Conservation (phyloP, 176 grass and related monocot genomes). For the Avena eriantha region DNA sequence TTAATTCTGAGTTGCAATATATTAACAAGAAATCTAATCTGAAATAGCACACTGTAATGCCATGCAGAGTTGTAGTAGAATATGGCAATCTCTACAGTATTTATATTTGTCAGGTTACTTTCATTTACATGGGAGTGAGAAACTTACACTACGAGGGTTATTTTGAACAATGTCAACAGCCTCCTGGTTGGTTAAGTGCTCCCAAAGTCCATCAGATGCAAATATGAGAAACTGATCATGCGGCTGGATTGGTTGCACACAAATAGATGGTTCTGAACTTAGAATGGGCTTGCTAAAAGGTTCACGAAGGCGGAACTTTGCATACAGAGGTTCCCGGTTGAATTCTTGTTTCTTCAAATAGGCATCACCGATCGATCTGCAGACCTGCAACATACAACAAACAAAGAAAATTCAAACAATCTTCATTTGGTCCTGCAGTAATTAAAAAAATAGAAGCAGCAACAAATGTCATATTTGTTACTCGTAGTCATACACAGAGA, state of each 20-base stretch:
- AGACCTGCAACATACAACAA: constrained; percentile 62
- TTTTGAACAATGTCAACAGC: constrained; percentile 92
- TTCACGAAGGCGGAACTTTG: constrained; percentile 80
- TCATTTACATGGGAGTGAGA: constrained; percentile 1
- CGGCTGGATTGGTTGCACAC: constrained; percentile 64
- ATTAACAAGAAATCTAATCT: neutral
- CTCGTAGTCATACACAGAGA: constrained; percentile 23
- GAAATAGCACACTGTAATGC: neutral
- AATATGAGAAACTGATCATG: constrained; percentile 94
- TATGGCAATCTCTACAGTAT: neutral
- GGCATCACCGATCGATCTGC: constrained; percentile 87
- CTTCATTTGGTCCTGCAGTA: neutral
- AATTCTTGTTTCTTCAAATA: constrained; percentile 90
- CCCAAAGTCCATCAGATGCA: constrained; percentile 97
- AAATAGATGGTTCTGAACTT: constrained; percentile 83
- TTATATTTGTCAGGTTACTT: neutral
- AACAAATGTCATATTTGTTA: constrained; percentile 3
- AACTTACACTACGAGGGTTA: constrained; percentile 66
- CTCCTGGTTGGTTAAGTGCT: constrained; percentile 91
- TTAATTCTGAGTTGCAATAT: neutral
- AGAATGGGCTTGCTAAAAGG: constrained; percentile 84
- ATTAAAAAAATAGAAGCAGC: neutral
- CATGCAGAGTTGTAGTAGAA: neutral
- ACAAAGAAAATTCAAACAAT: neutral
- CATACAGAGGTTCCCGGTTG: constrained; percentile 77